Evolutionary conservation across 164 flowering plant genomes (phyloP).

Genomic region (Liquidambar formosana): DNA sequence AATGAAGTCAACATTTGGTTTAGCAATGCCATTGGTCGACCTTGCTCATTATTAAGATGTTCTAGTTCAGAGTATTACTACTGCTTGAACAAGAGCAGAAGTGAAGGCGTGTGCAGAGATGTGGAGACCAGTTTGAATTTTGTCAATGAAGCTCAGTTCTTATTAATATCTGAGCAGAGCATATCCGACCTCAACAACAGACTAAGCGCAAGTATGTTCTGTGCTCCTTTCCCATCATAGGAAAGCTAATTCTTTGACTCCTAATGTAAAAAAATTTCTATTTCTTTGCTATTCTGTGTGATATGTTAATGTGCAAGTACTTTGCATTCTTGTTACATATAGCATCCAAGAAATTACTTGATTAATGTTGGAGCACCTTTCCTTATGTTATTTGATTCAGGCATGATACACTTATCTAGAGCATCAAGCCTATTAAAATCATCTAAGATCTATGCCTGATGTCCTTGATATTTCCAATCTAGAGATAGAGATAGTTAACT

Average conservation of each 20-base stretch:
- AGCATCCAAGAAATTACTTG: background rate
- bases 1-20: slow-evolving; percentile 74
- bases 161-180: slow-evolving; percentile 81
- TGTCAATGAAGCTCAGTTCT: slow-evolving; percentile 88
- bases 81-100: slow-evolving; percentile 25
- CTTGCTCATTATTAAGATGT: slow-evolving; percentile 65
- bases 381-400: background rate
- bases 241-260: too few relatives aligned
- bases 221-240: background rate
- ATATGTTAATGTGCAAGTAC: too few relatives aligned
- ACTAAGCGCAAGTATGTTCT: slow-evolving; percentile 60
- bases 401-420: background rate
- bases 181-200: slow-evolving; percentile 70
- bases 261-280: too few relatives aligned
- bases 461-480: too few relatives aligned
- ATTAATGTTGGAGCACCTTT: too few relatives aligned
- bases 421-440: background rate
- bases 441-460: background rate
- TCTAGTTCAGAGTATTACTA: slow-evolving; percentile 26
- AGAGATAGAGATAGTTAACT: too few relatives aligned
- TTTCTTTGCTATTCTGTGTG: too few relatives aligned
- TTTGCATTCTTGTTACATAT: too few relatives aligned
- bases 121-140: slow-evolving; percentile 55
- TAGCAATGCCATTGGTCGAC: slow-evolving; percentile 67
- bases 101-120: slow-evolving; percentile 56